Conservation (phyloP, 148 eudicot genomes). For the Rhododendron molle region DNA sequence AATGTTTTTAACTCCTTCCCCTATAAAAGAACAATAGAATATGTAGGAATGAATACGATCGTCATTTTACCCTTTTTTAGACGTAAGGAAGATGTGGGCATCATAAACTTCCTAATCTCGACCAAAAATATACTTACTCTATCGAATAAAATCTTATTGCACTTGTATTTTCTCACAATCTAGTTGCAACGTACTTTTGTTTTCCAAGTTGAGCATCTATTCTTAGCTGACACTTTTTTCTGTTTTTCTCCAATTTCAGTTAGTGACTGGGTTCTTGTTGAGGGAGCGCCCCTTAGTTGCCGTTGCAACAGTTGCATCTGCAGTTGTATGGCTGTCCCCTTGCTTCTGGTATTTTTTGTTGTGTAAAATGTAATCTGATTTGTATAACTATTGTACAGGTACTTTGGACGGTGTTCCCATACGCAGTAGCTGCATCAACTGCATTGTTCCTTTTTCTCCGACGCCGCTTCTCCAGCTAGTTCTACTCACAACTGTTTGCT, state of each 20-base stretch:
- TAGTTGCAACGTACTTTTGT: not conserved
- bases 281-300: constrained; percentile 86
- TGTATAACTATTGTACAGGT: constrained; percentile 42
- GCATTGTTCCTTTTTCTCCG: constrained; percentile 60
- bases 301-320: constrained; percentile 83
- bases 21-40: not conserved
- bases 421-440: constrained; percentile 60
- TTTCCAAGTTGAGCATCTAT: not conserved
- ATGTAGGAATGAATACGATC: not conserved
- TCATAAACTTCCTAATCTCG: not conserved
- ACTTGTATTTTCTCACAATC: not conserved
- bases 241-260: constrained; percentile 26
- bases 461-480: constrained; percentile 41
- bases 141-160: not conserved
- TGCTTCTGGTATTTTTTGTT: not conserved
- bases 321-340: constrained; percentile 46
- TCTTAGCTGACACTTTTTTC: not conserved
- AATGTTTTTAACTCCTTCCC: not conserved
- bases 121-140: not conserved
- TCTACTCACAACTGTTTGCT: not conserved
- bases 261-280: constrained; percentile 71
- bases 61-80: not conserved
- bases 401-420: constrained; percentile 74
- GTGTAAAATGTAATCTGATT: not conserved
- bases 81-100: not conserved